Evolutionary conservation across 352 stramenopile genomes (phyloP), one percentile per base, ranked within the genome.

Genomic region (Stramenopiles sp.): DNA sequence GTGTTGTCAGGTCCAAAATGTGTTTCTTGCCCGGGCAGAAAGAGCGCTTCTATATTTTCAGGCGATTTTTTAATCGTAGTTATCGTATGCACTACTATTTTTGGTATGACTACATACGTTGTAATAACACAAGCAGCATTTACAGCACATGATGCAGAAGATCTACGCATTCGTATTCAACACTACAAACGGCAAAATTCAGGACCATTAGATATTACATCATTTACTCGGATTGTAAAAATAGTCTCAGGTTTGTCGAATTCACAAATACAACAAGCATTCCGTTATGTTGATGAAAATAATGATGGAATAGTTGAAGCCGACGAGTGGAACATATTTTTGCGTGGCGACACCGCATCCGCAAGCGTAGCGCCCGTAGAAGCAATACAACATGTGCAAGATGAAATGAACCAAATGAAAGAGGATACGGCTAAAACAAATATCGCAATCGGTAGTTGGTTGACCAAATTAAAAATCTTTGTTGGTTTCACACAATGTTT

Each of bases 401-500:
- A 22, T 25, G 55, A 71, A 27, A 25, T 25, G 22, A 71, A 71
- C 55, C 22, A 27, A 25, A 71, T 25, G 55, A 71, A 25, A 27
- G 55, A 71, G 27, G 22, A 71, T 27, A 27, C 55, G 27, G 22
- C 22, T 22, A 71, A 27, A 22, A 27, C 55, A 71, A n/a, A n/a
- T n/a, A n/a, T n/a, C 22, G 27, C 55, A 71, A 25, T 71, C 22
- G 55, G 55, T 71, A 27, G 22, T 25, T 27, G 22, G 22, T 22
- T 71, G 55, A 71, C 22, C 27, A 71, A 71, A 71, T 71, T 71
- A 22, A 71, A 71, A 71, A 71, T 71, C 55, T 71, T 71, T 22
- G 22, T 71, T 22, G 27, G 22, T 22, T 71, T 25, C 55, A 27
- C 27, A 25, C 55, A 71, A 71, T 25, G 22, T 71, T 22, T 71